A percentile compares a stretch with the other conserved stretches of the same genome.
These are phyloP conservation scores for Firmiana major DNA, from an alignment of 345 rosid species.

Conservation along the genomic window DNA sequence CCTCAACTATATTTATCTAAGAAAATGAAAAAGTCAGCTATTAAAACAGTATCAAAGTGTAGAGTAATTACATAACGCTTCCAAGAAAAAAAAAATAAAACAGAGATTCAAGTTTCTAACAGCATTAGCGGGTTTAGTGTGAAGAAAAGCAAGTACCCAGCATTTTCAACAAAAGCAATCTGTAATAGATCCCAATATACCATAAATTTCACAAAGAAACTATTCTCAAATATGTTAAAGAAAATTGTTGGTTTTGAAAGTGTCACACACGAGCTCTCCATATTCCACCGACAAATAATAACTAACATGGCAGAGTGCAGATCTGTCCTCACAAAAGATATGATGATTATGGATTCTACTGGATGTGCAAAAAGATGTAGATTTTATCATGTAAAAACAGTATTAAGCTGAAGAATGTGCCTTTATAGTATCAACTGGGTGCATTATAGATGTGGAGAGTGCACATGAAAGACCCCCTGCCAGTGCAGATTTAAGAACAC, in stretches of 20 bases:
- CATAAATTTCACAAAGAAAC: not conserved
- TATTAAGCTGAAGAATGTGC: conserved; percentile 30
- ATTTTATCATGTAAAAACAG: conserved; percentile 5
- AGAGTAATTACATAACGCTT: not conserved
- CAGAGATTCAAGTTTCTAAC: not conserved
- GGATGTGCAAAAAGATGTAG: not conserved
- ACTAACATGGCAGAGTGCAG: not conserved
- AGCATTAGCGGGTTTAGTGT: not conserved
- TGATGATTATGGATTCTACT: not conserved
- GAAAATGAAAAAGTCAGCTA: not conserved
- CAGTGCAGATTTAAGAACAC: conserved; percentile 88
- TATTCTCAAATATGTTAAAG: not conserved
- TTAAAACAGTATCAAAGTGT: not conserved
- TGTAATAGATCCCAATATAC: not conserved
- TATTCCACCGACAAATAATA: not conserved
- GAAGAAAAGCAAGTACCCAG: not conserved
- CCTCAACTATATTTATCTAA: not conserved
- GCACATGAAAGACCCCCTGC: conserved; percentile 98
- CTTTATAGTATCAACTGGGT: conserved; percentile 92
- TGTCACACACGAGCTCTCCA: not conserved
- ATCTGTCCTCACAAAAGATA: not conserved
- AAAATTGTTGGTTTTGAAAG: not conserved
- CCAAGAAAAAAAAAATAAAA: not conserved
- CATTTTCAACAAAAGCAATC: not conserved
- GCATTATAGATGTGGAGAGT: conserved; percentile 80